Conservation (phyloP, 2,329 filamentous ascomycete species). For the Colletotrichum lini region DNA sequence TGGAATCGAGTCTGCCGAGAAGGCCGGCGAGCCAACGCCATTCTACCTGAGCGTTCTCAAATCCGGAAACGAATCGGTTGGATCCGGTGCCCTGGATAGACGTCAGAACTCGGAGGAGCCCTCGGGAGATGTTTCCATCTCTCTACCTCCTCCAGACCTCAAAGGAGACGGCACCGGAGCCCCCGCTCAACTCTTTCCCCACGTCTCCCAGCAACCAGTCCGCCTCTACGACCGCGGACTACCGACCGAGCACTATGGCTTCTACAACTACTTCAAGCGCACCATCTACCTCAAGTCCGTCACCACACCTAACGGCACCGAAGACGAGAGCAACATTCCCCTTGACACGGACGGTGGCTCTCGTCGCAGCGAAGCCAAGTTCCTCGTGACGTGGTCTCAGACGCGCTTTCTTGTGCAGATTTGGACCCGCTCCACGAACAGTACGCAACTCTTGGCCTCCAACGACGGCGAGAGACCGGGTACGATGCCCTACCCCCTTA, state of each 20-base stretch:
- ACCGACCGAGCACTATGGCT: constrained; percentile 89
- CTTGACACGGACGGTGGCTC: constrained; percentile 70
- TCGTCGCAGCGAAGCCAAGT: constrained; percentile 65
- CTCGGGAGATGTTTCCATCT: constrained; percentile 16
- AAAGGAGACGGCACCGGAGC: constrained; percentile 80
- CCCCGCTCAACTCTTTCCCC: constrained; percentile 79
- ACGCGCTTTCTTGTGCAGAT: constrained; percentile 76
- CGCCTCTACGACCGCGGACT: constrained; percentile 88
- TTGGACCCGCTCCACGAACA: constrained; percentile 69
- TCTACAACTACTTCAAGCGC: constrained; percentile 93
- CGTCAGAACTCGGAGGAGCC: constrained; percentile 47
- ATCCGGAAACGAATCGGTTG: constrained; percentile 55
- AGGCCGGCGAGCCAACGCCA: constrained; percentile 88
- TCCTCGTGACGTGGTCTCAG: constrained; percentile 71
- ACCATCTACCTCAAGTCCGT: constrained; percentile 83
- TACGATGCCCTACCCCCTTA: constrained; percentile 75
- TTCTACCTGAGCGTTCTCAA: constrained; percentile 86
- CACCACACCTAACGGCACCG: constrained; percentile 61
- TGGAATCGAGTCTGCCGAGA: constrained; percentile 73
- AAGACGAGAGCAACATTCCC: constrained; percentile 56
- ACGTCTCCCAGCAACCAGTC: constrained; percentile 81
- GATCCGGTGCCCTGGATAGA: constrained; percentile 47
- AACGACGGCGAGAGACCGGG: constrained; percentile 59
- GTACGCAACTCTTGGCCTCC: constrained; percentile 57
- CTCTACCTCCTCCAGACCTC: constrained; percentile 74